Evolutionary conservation across 257 asterid species (phyloP), one percentile per base, ranked within the genome.

Genomic region (Fraxinus excelsior): DNA sequence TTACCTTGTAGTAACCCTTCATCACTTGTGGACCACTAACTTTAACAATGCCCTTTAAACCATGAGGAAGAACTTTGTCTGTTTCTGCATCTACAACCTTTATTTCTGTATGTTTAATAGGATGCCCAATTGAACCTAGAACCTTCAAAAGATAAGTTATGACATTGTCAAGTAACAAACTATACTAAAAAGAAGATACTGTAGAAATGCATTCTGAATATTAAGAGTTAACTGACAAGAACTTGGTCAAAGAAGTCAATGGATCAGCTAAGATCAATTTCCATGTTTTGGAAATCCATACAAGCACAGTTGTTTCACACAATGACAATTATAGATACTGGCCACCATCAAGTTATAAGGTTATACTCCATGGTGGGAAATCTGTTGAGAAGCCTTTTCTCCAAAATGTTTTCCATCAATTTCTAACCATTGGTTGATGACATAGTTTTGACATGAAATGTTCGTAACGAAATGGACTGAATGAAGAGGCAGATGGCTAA

Each of bases 1-100:
- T 10, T 78, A 94, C 98, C 97, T 92, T 92, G 85, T 89, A 94
- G 78, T 94, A 94, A 70, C 97, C 97, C 77, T 87, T 89, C 98
- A 96, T 96, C 76, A 96, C 88, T 86, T 81, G 97, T 67, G 97
- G 98, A 18, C 99, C 99, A 85, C 88, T 88, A 81, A 78, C 92
- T 89, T 96, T 89, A 82, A 96, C 88, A 32, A 90, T 87, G 84
- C 98, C 98, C 80, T 85, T 92, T 2, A 88, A 87, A 78, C 97
- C 97, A 18, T 80, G 14, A 28, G 95, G 90, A 77, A 94, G 91
- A 82, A 72, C 83, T 29, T 64, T 85, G 87, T 82, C 89, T 3
- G 97, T 92, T 83, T 92, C 97, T 29, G 91, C 84, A 86, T 92
- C 93, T n/a, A 92, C 88, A 60, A 94, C 85, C 84, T 87, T 83